Conservation (phyloP, 2,329 filamentous ascomycete species). For the Clonostachys byssicola region DNA sequence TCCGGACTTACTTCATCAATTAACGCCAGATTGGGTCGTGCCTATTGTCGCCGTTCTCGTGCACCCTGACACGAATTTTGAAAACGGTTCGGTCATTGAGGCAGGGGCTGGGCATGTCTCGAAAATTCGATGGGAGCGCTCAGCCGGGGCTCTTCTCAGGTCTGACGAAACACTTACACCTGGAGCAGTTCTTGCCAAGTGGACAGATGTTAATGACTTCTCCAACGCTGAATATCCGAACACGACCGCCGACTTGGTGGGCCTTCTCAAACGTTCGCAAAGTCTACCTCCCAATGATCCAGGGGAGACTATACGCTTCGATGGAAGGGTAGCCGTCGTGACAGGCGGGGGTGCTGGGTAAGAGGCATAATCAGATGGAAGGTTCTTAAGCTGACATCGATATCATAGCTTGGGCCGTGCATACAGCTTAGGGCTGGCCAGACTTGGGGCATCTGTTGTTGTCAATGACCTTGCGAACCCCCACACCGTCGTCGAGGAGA, state of each 20-base stretch:
- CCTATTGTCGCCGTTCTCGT: slow-evolving; percentile 85
- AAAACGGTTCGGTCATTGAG: slow-evolving; percentile 90
- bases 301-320: not conserved
- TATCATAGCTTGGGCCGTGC: slow-evolving; percentile 67
- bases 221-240: slow-evolving; percentile 74
- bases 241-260: slow-evolving; percentile 84
- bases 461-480: slow-evolving; percentile 94
- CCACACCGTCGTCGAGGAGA: slow-evolving; percentile 86
- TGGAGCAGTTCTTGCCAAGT: slow-evolving; percentile 82
- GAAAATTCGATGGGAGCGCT: slow-evolving; percentile 93
- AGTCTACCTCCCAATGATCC: slow-evolving; percentile 57
- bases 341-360: slow-evolving; percentile 79
- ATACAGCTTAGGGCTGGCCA: slow-evolving; percentile 84
- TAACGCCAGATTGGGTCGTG: slow-evolving; percentile 93
- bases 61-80: slow-evolving; percentile 76
- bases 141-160: slow-evolving; percentile 83
- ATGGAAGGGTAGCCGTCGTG: slow-evolving; percentile 26
- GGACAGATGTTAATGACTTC: slow-evolving; percentile 85
- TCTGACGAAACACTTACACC: slow-evolving; percentile 85
- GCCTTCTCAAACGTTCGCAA: slow-evolving; percentile 76
- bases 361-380: too few species aligned
- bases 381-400: too few species aligned
- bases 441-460: slow-evolving; percentile 78
- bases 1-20: slow-evolving; percentile 76
- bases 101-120: slow-evolving; percentile 88